A percentile compares a stretch with the other conserved stretches of the same genome.
phyloP scores from a whole-genome alignment of 257 asterid species.

The Rubia yunnanensis region DNA sequence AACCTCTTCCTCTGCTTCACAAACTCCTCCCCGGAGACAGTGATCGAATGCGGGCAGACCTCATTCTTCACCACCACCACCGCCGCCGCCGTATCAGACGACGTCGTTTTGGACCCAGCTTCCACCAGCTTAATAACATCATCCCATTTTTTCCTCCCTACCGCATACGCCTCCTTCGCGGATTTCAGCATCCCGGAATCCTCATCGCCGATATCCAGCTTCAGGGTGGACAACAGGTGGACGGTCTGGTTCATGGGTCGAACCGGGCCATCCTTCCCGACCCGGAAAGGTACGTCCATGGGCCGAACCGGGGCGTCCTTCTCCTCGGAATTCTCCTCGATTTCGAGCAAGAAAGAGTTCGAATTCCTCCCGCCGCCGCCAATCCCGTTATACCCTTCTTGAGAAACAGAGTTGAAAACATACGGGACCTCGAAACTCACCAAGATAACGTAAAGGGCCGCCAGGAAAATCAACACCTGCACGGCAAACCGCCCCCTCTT shows the following conservation, averaged over 20 bases:
- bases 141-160: conserved; percentile 67
- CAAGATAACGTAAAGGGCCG: conserved; percentile 41
- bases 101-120: not conserved
- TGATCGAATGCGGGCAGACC: conserved; percentile 56
- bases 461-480: conserved; percentile 48
- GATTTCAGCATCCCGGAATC: conserved; percentile 39
- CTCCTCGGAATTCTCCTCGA: conserved; percentile 53
- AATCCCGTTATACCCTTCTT: conserved; percentile 24
- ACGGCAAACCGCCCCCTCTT: conserved; percentile 50
- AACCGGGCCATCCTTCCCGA: conserved; percentile 23
- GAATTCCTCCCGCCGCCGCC: conserved; percentile 44
- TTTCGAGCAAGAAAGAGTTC: conserved; percentile 51
- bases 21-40: conserved; percentile 45
- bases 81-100: not conserved
- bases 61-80: conserved; percentile 20
- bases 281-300: conserved; percentile 27
- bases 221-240: conserved; percentile 18
- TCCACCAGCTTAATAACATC: not conserved
- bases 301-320: conserved; percentile 67
- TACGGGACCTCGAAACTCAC: conserved; percentile 75
- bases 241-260: conserved; percentile 2
- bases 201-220: conserved; percentile 10
- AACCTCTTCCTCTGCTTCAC: conserved; percentile 31
- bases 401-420: conserved; percentile 47
- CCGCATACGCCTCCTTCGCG: conserved; percentile 59